phyloP scores from a whole-genome alignment of 441 rosid genomes.

The Metrosideros polymorpha region DNA sequence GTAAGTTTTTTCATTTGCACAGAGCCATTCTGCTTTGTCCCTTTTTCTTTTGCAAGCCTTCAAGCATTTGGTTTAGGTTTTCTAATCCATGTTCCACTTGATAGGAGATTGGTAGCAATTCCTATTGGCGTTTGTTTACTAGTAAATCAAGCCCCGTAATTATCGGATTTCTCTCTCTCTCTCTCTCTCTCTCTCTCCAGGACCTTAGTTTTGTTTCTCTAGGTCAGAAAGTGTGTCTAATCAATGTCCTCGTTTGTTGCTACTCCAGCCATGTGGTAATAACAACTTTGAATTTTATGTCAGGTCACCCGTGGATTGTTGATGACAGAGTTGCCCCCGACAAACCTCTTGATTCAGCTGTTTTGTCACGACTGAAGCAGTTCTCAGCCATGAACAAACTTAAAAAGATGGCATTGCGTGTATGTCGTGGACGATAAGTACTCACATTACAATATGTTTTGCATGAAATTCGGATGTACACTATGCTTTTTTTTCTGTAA shows the following conservation, averaged over 20 bases:
- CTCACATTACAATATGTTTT: neutral
- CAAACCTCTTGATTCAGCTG: conserved; percentile 9
- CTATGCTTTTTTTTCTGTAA: neutral
- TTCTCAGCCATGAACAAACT: conserved; percentile 14
- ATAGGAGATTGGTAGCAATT: neutral
- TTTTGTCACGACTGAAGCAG: conserved; percentile 11
- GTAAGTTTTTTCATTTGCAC: neutral
- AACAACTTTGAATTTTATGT: neutral
- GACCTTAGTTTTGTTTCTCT: neutral
- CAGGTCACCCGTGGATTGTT: conserved; percentile 14
- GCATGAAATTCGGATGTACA: too few relatives aligned
- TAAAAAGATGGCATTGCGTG: conserved; percentile 11
- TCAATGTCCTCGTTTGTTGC: neutral
- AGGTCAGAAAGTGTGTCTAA: neutral
- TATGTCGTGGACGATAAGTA: neutral
- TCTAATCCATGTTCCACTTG: neutral
- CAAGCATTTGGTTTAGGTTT: neutral
- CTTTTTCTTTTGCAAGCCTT: neutral
- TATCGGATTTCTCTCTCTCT: neutral
- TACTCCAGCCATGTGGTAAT: neutral
- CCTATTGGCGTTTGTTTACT: neutral
- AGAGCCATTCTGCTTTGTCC: neutral
- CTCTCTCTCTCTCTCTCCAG: neutral
- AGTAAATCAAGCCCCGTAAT: neutral
- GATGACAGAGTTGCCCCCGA: conserved; percentile 13